These are phyloP conservation scores for Rhizopogon vinicolor DNA, from an alignment of 768 basidiomycete species.

Conservation along the genomic window DNA sequence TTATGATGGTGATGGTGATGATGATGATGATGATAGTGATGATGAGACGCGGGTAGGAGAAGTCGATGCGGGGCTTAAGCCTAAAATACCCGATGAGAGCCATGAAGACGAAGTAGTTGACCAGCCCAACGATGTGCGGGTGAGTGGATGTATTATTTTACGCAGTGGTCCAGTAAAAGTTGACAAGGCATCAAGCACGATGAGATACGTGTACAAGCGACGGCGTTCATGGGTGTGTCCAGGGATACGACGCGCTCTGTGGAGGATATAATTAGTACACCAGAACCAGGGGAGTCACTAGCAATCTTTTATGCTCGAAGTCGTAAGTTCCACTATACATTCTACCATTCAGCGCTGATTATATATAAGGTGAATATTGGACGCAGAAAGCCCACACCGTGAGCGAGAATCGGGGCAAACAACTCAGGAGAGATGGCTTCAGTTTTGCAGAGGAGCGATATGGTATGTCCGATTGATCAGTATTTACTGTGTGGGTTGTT, in stretches of 20 bases:
- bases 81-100: not conserved
- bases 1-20: too few species aligned
- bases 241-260: conserved; percentile 48
- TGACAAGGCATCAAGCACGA: conserved; percentile 15
- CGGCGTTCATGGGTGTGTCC: conserved; percentile 60
- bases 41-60: conserved; percentile 20
- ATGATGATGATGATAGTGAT: conserved; percentile 44
- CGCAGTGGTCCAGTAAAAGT: not conserved
- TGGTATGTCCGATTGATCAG: conserved; percentile 35
- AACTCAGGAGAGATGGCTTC: conserved; percentile 75
- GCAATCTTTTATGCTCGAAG: conserved; percentile 81
- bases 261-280: conserved; percentile 75
- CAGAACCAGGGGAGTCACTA: conserved; percentile 79
- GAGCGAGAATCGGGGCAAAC: conserved; percentile 70
- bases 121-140: conserved; percentile 6
- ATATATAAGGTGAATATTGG: conserved; percentile 70
- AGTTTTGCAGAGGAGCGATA: conserved; percentile 70
- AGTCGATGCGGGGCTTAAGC: conserved; percentile 1
- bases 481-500: not conserved
- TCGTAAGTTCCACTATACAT: conserved; percentile 39
- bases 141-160: conserved; percentile 13
- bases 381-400: conserved; percentile 58
- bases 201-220: conserved; percentile 39
- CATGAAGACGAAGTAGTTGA: conserved; percentile 17
- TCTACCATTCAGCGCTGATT: not conserved